A percentile compares a stretch with the other conserved stretches of the same genome.
phyloP scores from a whole-genome alignment of 2,329 filamentous ascomycete species.

The Teratosphaeria destructans region DNA sequence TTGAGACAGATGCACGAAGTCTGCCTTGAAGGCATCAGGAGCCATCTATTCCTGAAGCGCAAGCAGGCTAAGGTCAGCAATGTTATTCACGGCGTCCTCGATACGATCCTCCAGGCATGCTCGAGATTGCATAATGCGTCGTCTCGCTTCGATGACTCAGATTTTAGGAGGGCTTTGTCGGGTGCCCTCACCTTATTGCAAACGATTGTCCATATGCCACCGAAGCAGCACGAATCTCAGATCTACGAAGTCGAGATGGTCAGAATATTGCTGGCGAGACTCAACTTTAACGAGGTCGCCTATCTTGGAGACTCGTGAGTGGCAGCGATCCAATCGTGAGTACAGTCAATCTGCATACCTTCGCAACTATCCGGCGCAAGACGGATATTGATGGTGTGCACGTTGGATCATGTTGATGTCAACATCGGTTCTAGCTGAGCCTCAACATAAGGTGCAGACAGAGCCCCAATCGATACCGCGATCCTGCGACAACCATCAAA shows the following conservation, averaged over 20 bases:
- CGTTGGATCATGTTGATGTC: neutral
- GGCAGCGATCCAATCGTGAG: neutral
- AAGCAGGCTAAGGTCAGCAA: conserved; percentile 17
- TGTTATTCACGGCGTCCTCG: conserved; percentile 18
- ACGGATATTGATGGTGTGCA: too few species aligned
- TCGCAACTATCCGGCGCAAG: too few species aligned
- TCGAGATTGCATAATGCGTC: conserved; percentile 1
- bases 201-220: conserved; percentile 8
- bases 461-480: neutral
- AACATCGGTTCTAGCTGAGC: neutral
- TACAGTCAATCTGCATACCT: too few species aligned
- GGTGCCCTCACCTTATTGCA: conserved; percentile 7
- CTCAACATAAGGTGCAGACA: neutral
- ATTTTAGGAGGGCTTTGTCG: conserved; percentile 5
- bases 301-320: neutral
- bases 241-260: conserved; percentile 11
- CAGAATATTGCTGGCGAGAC: conserved; percentile 9
- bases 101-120: conserved; percentile 13
- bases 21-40: conserved; percentile 20
- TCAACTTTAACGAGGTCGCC: conserved; percentile 11
- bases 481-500: neutral
- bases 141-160: neutral
- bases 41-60: conserved; percentile 21
- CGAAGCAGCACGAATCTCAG: conserved; percentile 3
- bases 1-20: conserved; percentile 18